Percentiles rank a stretch among this genome's conserved stretches.
These are phyloP conservation scores for Zymoseptoria pseudotritici DNA, from an alignment of 2,329 filamentous ascomycete species.

Conservation along the genomic window DNA sequence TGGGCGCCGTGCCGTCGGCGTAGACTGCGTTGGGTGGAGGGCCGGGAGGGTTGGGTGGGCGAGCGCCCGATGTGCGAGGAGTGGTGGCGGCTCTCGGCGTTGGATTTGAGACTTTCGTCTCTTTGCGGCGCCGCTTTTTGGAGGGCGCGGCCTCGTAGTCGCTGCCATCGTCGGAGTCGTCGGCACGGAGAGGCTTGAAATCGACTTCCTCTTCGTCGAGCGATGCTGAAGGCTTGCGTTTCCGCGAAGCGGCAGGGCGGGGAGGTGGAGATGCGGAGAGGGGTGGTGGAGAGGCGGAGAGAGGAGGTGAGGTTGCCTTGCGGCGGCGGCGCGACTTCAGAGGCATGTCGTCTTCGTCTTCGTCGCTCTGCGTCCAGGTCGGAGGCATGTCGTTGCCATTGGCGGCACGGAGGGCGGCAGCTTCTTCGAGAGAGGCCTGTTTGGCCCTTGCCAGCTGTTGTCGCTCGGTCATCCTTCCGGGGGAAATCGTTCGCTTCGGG, in stretches of 20 bases:
- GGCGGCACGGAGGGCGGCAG: neutral
- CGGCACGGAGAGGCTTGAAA: neutral
- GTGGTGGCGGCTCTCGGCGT: neutral
- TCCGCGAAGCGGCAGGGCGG: neutral
- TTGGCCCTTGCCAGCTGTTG: neutral
- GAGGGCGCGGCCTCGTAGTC: neutral
- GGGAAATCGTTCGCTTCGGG: neutral
- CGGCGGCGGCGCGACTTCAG: neutral
- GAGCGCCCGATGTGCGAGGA: no score
- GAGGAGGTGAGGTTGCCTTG: neutral
- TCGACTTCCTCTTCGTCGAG: neutral
- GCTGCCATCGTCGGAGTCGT: neutral
- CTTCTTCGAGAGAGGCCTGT: neutral
- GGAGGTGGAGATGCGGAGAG: neutral
- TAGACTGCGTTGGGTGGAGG: neutral
- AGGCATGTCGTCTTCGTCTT: neutral
- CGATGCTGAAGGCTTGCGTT: neutral
- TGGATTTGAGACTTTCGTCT: neutral
- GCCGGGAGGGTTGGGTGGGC: neutral
- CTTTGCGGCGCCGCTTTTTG: neutral
- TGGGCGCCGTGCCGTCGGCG: neutral
- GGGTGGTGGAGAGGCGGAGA: neutral
- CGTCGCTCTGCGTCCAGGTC: neutral
- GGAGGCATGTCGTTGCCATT: neutral
- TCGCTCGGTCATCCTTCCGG: neutral